Evolutionary conservation across 768 basidiomycete genomes (phyloP), one percentile per base, ranked within the genome.

Genomic region (Rossbeevera mucosa): DNA sequence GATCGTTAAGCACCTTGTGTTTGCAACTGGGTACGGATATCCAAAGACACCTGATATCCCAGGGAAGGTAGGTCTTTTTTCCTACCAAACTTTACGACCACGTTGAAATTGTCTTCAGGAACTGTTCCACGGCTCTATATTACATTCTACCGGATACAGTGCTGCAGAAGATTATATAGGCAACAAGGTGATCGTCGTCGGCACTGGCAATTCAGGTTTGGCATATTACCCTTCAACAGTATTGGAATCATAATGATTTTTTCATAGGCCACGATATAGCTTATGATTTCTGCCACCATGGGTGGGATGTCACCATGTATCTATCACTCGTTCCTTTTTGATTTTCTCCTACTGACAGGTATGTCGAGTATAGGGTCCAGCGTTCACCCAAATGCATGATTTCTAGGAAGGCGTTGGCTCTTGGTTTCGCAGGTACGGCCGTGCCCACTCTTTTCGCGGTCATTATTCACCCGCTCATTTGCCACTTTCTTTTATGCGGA

Each of bases 111-210:
- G 11, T 50, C 24, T 1, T 3, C 45, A 79, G 76, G 76, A 80
- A 26, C 63, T 61, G 6, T 85, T 80, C 66, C 74, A 71, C 55
- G 83, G 85, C 8, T 58, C 71, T 18, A 57, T 80, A 7, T 48
- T 79, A 5, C 85, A 88, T 60, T 85, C 84, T 0, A 68, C 72
- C 2, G 56, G 73, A 21, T 79, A 79, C 62, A 77, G 69, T 14
- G 70, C 69, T 13, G 79, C 76, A 0, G 47, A 62, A 2, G 77
- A 76, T 9, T 75, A 78, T 59, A 52, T 57, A 9, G 82, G 83
- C 9, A 86, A 86, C 72, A 85, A 80, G 58, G 82, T 78, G 4
- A 72, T 86, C 4, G 72, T 88, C 7, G 70, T 88, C 5, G 85
- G 86, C 5, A 77, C 85, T 13, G 77, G 80, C 46, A 85, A 79